A percentile compares a stretch with the other conserved stretches of the same genome.
Conservation (phyloP, 2,329 filamentous ascomycete genomes). For the Penicillium italicum region DNA sequence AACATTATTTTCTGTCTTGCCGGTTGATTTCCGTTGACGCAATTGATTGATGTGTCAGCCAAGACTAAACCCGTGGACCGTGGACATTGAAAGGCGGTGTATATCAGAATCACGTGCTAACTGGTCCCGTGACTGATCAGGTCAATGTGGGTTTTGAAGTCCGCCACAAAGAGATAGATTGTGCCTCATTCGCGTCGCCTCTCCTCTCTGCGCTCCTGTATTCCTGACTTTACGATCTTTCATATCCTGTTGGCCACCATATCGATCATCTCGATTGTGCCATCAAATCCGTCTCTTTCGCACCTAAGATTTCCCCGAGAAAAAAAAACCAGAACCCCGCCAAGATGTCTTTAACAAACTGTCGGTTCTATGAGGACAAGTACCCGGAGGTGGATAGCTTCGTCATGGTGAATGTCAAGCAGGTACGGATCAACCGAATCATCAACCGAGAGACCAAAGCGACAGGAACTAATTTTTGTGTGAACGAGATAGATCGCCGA, state of each 20-base stretch:
- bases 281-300: conserved; percentile 9
- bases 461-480: conserved; percentile 14
- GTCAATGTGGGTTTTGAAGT: conserved; percentile 39
- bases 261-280: conserved; percentile 11
- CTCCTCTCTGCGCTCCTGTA: conserved; percentile 9
- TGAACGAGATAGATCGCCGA: conserved; percentile 72
- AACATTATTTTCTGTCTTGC: not conserved
- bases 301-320: conserved; percentile 7
- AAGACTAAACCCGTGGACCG: not conserved
- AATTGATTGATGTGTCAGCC: conserved; percentile 1
- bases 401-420: conserved; percentile 99
- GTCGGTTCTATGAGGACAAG: conserved; percentile 96
- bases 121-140: conserved; percentile 8
- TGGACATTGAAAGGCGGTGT: conserved; percentile 5
- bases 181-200: conserved; percentile 24
- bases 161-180: conserved; percentile 38
- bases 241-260: conserved; percentile 7
- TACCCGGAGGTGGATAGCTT: conserved; percentile 98
- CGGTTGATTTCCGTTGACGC: not conserved
- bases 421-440: conserved; percentile 53
- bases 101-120: not conserved
- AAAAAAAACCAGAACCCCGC: conserved; percentile 45
- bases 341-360: conserved; percentile 93
- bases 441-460: not conserved
- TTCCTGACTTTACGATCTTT: conserved; percentile 10